A percentile compares a stretch with the other conserved stretches of the same genome.
phyloP scores from a whole-genome alignment of 2,329 filamentous ascomycete genomes.

The Ciborinia camelliae region DNA sequence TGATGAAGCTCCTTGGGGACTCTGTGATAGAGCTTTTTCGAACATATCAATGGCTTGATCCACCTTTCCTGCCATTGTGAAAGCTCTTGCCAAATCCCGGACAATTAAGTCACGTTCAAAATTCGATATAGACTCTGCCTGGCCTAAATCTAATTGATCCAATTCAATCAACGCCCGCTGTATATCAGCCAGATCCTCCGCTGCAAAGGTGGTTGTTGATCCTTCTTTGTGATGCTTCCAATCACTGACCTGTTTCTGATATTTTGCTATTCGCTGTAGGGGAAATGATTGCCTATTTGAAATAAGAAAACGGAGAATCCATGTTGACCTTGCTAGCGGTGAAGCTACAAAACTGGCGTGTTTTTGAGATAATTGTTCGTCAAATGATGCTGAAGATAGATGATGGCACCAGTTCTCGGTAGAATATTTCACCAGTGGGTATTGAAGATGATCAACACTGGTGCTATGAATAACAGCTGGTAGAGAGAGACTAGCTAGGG shows the following conservation, averaged over 20 bases:
- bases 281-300: slow-evolving; percentile 13
- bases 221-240: slow-evolving; percentile 1
- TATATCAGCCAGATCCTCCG: slow-evolving; percentile 17
- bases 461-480: not conserved
- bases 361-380: not conserved
- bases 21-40: not conserved
- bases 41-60: slow-evolving; percentile 11
- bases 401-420: slow-evolving; percentile 18
- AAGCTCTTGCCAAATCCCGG: slow-evolving; percentile 15
- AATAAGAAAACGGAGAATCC: slow-evolving; percentile 11
- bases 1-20: not conserved
- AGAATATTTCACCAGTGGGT: slow-evolving; percentile 7
- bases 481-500: not conserved
- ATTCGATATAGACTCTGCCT: not conserved
- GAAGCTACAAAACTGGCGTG: not conserved
- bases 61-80: slow-evolving; percentile 13
- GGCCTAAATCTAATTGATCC: not conserved
- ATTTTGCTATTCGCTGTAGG: slow-evolving; percentile 13
- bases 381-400: slow-evolving; percentile 7
- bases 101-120: slow-evolving; percentile 14
- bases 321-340: slow-evolving; percentile 7
- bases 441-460: not conserved
- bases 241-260: slow-evolving; percentile 10
- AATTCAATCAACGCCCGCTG: slow-evolving; percentile 14
- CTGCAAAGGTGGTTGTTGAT: not conserved